These are phyloP conservation scores for Nidula microcarpa DNA, from an alignment of 768 basidiomycete genomes.

Conservation along the genomic window DNA sequence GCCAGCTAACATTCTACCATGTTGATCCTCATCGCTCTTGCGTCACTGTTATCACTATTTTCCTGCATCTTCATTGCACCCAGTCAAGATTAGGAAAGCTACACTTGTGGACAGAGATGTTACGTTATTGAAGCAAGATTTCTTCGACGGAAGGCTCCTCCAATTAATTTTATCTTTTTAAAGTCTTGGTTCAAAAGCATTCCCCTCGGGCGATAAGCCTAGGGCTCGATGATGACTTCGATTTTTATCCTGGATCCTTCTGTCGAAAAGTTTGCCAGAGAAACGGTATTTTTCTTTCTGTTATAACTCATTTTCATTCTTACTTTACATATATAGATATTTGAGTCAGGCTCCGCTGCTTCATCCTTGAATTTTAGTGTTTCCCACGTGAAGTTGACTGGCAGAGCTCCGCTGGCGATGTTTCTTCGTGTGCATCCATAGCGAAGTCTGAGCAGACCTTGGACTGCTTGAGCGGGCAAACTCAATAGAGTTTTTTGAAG, in stretches of 20 bases:
- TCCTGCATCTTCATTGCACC: slow-evolving; percentile 9
- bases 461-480: slow-evolving; percentile 23
- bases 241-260: slow-evolving; percentile 29
- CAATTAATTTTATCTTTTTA: background rate
- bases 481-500: slow-evolving; percentile 22
- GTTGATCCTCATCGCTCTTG: too few relatives aligned
- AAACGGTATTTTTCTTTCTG: slow-evolving; percentile 17
- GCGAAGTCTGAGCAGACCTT: slow-evolving; percentile 27
- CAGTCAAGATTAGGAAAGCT: slow-evolving; percentile 34
- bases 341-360: slow-evolving; percentile 38
- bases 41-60: too few relatives aligned
- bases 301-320: background rate
- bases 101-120: slow-evolving; percentile 32
- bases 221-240: slow-evolving; percentile 40
- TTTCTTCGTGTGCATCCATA: slow-evolving; percentile 17
- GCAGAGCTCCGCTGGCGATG: slow-evolving; percentile 24
- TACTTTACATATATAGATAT: slow-evolving; percentile 22
- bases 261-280: slow-evolving; percentile 20
- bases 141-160: slow-evolving; percentile 38
- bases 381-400: slow-evolving; percentile 20
- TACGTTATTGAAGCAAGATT: slow-evolving; percentile 31
- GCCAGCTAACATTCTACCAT: too few relatives aligned
- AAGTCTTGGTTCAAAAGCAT: slow-evolving; percentile 11
- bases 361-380: slow-evolving; percentile 22
- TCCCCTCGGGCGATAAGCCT: too few relatives aligned